Evolutionary conservation across 1,284 basidiomycete genomes (phyloP).

Genomic region (Chalciporus piperatoides): DNA sequence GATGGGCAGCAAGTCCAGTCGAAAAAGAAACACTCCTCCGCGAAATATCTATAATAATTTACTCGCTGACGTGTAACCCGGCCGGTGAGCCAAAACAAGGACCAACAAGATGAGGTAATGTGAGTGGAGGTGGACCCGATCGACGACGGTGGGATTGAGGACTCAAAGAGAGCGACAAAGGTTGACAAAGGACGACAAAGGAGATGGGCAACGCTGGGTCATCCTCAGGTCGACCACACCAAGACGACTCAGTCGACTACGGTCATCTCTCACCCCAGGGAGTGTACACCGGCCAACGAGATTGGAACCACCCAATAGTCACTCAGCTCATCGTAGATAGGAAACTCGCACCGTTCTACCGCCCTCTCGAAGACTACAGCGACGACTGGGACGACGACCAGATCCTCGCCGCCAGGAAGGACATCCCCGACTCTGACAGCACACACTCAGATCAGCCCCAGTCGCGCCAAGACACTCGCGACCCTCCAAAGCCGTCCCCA

Average conservation of each 20-base stretch:
- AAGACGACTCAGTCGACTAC: constrained; percentile 77
- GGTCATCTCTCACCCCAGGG: constrained; percentile 87
- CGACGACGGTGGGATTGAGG: constrained; percentile 3
- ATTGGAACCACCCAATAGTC: constrained; percentile 89
- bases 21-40: background rate
- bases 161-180: constrained; percentile 11
- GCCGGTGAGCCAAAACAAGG: background rate
- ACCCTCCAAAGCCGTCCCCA: constrained; percentile 39
- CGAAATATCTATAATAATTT: too few relatives aligned
- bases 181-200: background rate
- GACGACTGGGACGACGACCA: constrained; percentile 82
- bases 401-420: constrained; percentile 74
- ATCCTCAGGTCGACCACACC: constrained; percentile 61
- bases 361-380: constrained; percentile 91
- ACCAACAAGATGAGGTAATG: background rate
- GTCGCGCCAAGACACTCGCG: constrained; percentile 38
- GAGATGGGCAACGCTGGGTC: constrained; percentile 77
- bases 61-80: background rate
- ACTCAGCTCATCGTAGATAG: constrained; percentile 85
- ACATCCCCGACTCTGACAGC: constrained; percentile 46
- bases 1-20: background rate
- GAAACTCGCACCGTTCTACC: constrained; percentile 92
- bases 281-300: constrained; percentile 81
- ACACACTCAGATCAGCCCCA: constrained; percentile 33
- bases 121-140: background rate